Evolutionary conservation across 192 early-diverging fungal species (phyloP), one percentile per base, ranked within the genome.

Genomic region (Backusella morwellensis): DNA sequence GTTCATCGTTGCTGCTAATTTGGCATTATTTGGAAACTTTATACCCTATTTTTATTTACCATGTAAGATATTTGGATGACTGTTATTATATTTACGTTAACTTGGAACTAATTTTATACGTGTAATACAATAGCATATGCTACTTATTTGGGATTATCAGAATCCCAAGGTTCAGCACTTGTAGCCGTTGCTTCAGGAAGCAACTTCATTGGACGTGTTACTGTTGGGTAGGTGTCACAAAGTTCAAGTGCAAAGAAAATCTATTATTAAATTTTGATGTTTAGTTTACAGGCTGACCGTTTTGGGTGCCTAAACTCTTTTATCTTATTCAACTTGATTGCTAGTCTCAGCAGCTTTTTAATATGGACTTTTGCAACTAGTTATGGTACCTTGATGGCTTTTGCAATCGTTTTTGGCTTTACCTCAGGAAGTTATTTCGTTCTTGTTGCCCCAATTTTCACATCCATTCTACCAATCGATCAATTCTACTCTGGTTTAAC

Each of bases 301-400:
- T 47, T 84, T 44, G 82, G 82, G 6, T 68, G 41, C 4, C 9
- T 84, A 26, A 80, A 84, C 42, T 76, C 74, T 40, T 56, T 74
- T 35, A 41, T 84, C 21, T 70, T 84, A 5, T 77, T 79, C 26
- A 74, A 59, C 38, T 35, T 78, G 11, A 72, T 78, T 5, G 66
- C 76, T 52, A 79, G 76, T 12, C 6, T 75, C 1, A 73, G 75
- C 41, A 68, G 70, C 40, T 72, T 78, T 9, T 50, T 81, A 32
- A 78, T 84, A 34, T 84, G 82, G 82, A 66, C 67, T 19, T 84
- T 81, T 76, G 82, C 82, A 0, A 71, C 29, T n/a, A 76, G n/a
- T 15, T 80, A 78, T 73, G 77, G 73, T 23, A 36, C 41, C 2
- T 66, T 84, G 19, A 72, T 80, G 63, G 82, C 74, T 4, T 84